Conservation (phyloP, 108 stramenopile species). For the Skeletonema grethae region DNA sequence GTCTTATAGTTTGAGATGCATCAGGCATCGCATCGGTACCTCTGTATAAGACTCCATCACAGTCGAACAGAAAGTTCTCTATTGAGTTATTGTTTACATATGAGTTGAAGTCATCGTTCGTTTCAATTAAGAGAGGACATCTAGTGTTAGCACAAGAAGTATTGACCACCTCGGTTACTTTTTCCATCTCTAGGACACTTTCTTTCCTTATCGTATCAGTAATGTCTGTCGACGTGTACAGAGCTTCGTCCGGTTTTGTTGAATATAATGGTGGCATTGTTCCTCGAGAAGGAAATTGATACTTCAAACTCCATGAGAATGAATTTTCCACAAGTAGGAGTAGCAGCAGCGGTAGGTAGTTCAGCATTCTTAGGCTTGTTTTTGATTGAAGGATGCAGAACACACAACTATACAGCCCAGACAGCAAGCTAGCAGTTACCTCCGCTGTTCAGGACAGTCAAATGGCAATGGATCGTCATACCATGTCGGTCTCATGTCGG, state of each 20-base stretch:
- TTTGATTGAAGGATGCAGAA: too few relatives aligned
- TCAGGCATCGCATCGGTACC: slow-evolving; percentile 65
- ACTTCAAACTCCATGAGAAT: not conserved
- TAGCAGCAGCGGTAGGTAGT: too few relatives aligned
- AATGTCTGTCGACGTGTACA: slow-evolving; percentile 27
- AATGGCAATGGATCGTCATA: too few relatives aligned
- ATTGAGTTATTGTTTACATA: slow-evolving; percentile 47
- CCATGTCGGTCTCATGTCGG: too few relatives aligned
- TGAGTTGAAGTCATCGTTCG: slow-evolving; percentile 29
- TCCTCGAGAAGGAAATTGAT: not conserved
- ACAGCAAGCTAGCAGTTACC: too few relatives aligned
- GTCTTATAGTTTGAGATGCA: slow-evolving; percentile 58
- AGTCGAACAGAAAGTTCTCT: slow-evolving; percentile 80
- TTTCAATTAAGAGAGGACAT: slow-evolving; percentile 44
- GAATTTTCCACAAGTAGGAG: not conserved
- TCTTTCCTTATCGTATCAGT: slow-evolving; percentile 40
- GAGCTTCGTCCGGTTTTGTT: not conserved
- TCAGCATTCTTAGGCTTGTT: too few relatives aligned
- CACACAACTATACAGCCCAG: too few relatives aligned
- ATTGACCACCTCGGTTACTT: slow-evolving; percentile 8
- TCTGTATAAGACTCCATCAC: slow-evolving; percentile 87
- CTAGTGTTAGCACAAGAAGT: not conserved
- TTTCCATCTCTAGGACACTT: slow-evolving; percentile 25
- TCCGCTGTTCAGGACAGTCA: too few relatives aligned
- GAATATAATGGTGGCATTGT: not conserved